Base-by-base conservation (phyloP, 108 stramenopile genomes). In the Pseudonitzschia pungens region DNA sequence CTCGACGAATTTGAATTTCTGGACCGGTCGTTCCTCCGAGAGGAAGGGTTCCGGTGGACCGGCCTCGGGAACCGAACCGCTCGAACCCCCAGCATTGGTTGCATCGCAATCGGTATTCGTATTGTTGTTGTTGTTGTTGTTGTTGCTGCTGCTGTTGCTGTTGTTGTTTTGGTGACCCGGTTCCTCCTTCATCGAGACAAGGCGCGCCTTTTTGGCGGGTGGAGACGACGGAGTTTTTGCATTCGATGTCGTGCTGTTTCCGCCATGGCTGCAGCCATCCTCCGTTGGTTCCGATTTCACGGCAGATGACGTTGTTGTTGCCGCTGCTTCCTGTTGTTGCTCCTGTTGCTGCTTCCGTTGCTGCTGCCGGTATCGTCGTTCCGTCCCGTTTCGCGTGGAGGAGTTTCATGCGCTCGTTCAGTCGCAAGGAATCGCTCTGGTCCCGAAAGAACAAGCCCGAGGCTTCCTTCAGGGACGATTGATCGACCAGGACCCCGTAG, bases 401-500 rank as follows among this genome's bases (percentile, higher is more conserved):
- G 4, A 76, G 15, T 41, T 75, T 77, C 75, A 87, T 87, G n/a
- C 86, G 57, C 48, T 73, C 72, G 66, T 87, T 87, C 22, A 87
- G 54, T 33, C 80, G 75, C 48, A 87, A 64, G 1, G 83, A 81
- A 41, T 63, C 53, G 7, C 80, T 74, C 62, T 84, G 79, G 33
- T 84, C 77, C 69, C 78, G 78, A 42, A 87, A 83, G 43, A 77
- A 73, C 51, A 81, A 66, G 5, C 55, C 21, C 2, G 74, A 70
- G 27, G 84, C 87, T 18, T 72, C 77, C 56, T 85, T 75, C 22
- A 87, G 71, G 0, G 80, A 72, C 14, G 58, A 54, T 70, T 87
- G 84, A 31, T 84, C 83, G 22, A 87, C 44, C 22, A 87, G 51
- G 20, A 83, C 60, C 26, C 87, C 87, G 54, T 87, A 87, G 42